Conservation (phyloP, 2,329 filamentous ascomycete genomes). For the Cryphonectria parasitica region DNA sequence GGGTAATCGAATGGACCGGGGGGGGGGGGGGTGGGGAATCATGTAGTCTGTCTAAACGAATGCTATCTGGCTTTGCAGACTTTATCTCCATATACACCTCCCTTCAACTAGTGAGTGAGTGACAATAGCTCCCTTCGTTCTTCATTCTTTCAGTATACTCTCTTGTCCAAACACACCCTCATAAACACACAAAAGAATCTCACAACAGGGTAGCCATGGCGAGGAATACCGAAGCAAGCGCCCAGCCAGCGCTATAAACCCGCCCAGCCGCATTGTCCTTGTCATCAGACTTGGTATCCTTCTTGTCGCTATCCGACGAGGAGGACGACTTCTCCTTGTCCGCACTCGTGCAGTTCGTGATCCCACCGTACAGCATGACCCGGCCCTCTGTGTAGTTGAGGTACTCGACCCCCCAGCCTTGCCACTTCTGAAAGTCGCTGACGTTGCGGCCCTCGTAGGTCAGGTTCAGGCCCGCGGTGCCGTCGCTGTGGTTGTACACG, state of each 20-base stretch:
- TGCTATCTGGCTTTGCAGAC: background rate
- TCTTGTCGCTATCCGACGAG: background rate
- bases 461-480: constrained; percentile 1
- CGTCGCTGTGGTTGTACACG: background rate
- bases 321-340: constrained; percentile 12
- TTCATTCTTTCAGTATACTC: background rate
- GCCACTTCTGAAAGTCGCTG: background rate
- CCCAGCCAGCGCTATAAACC: background rate
- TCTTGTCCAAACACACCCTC: background rate
- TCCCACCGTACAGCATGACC: constrained; percentile 5
- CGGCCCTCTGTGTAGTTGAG: constrained; percentile 1
- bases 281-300: background rate
- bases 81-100: background rate
- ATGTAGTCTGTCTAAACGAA: background rate
- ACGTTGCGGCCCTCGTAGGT: constrained; percentile 6
- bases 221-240: background rate
- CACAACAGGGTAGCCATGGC: constrained; percentile 4
- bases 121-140: background rate
- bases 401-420: background rate
- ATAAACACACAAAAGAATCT: background rate
- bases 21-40: no score
- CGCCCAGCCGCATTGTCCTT: constrained; percentile 7
- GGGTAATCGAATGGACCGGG: background rate
- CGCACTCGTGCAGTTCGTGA: constrained; percentile 14
- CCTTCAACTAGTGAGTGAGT: background rate